Evolutionary conservation across 176 grass and related monocot genomes (phyloP).

Genomic region (Musa troglodytarum): DNA sequence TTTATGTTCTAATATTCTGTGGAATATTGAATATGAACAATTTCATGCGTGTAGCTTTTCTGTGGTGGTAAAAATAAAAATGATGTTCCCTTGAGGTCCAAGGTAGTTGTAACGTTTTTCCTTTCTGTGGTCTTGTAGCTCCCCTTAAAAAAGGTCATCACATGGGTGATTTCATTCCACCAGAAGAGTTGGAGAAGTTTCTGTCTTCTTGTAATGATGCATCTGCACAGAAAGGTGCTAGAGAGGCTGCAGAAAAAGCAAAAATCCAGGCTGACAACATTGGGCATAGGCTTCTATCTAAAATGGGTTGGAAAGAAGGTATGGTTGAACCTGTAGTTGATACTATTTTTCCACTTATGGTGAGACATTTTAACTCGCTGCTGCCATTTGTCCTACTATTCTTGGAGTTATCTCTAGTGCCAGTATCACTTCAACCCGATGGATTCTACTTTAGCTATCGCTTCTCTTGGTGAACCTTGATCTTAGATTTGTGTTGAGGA

Average conservation of each 20-base stretch:
- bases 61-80: background rate
- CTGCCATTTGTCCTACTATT: background rate
- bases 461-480: background rate
- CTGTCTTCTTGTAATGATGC: slow-evolving; percentile 67
- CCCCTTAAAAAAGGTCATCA: slow-evolving; percentile 82
- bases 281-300: slow-evolving; percentile 94
- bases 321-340: background rate
- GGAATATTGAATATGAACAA: background rate
- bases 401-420: too few relatives aligned
- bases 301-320: slow-evolving; percentile 99
- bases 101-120: slow-evolving; percentile 6
- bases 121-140: slow-evolving; percentile 17
- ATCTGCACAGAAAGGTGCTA: slow-evolving; percentile 52
- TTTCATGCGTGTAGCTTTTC: background rate
- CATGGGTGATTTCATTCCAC: slow-evolving; percentile 97
- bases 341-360: background rate
- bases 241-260: slow-evolving; percentile 83
- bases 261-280: slow-evolving; percentile 98
- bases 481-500: background rate
- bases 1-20: background rate
- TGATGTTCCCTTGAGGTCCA: background rate
- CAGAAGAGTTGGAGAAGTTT: slow-evolving; percentile 90
- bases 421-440: too few relatives aligned
- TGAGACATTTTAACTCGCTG: background rate
- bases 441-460: background rate